Evolutionary conservation across 2,329 filamentous ascomycete species (phyloP).

Genomic region (Claviceps arundinis): DNA sequence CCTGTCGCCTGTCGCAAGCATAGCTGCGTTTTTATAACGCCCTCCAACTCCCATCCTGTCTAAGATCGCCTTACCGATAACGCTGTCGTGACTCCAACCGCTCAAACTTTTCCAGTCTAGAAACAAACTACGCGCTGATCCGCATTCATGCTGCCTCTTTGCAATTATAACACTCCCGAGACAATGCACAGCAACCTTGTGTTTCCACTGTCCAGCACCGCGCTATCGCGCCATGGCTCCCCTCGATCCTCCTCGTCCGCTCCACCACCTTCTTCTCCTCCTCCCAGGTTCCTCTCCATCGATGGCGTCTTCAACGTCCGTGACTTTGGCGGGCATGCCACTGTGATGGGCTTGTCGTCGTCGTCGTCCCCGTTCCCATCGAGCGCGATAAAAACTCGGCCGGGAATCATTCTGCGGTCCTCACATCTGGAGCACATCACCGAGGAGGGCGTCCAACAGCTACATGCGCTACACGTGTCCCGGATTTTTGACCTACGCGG

Average conservation of each 20-base stretch:
- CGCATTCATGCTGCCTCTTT: no score
- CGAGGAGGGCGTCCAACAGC: not conserved
- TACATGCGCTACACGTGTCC: not conserved
- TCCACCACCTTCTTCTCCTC: not conserved
- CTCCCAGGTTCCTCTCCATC: not conserved
- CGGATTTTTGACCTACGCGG: not conserved
- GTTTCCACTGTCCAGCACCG: not conserved
- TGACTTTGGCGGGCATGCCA: not conserved
- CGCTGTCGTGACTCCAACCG: no score
- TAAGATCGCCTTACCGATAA: no score
- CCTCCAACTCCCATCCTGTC: no score
- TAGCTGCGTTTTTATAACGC: no score
- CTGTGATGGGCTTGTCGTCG: not conserved
- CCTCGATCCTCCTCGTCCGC: not conserved
- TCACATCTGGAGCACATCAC: not conserved
- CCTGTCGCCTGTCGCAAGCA: no score
- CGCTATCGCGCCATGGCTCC: not conserved
- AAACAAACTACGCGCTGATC: no score
- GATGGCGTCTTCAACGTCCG: not conserved
- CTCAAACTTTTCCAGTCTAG: no score
- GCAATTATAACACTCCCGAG: no score
- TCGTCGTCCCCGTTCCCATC: no score
- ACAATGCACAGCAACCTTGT: no score
- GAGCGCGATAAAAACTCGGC: not conserved
- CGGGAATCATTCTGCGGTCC: not conserved